Conservation (phyloP, 1,139 yeast species). For the Hansenula sp. region DNA sequence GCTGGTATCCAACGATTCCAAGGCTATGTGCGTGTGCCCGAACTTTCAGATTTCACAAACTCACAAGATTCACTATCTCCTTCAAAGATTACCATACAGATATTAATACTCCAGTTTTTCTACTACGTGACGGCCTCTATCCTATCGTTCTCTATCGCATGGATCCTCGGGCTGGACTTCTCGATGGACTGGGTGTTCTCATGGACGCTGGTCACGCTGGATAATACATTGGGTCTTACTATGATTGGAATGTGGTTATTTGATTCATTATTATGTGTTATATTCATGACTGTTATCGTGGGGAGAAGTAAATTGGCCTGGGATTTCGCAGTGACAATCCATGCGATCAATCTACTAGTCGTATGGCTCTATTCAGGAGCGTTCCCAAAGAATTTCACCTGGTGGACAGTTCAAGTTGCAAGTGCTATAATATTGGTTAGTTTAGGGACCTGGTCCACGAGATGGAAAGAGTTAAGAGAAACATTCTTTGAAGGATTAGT, state of each 20-base stretch:
- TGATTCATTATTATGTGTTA: slow-evolving; percentile 72
- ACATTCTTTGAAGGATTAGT: slow-evolving; percentile 83
- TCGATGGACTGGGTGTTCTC: slow-evolving; percentile 70
- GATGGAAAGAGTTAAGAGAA: slow-evolving; percentile 40
- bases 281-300: slow-evolving; percentile 80
- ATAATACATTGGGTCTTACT: slow-evolving; percentile 78
- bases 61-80: slow-evolving; percentile 30
- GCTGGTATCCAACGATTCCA: not conserved
- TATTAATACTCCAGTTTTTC: slow-evolving; percentile 58
- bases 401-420: slow-evolving; percentile 81
- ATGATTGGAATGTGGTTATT: slow-evolving; percentile 73
- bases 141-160: slow-evolving; percentile 53
- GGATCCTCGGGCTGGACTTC: slow-evolving; percentile 61
- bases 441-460: slow-evolving; percentile 37
- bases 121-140: slow-evolving; percentile 62
- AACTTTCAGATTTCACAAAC: not conserved
- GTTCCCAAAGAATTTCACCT: slow-evolving; percentile 66
- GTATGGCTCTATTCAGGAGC: slow-evolving; percentile 63
- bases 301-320: slow-evolving; percentile 92
- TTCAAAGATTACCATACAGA: slow-evolving; percentile 45
- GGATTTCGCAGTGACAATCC: slow-evolving; percentile 92
- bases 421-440: slow-evolving; percentile 69
- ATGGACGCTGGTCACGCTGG: slow-evolving; percentile 72
- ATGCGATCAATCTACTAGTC: slow-evolving; percentile 69
- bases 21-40: not conserved